Evolutionary conservation across 306 rosid genomes (phyloP), one percentile per base, ranked within the genome.

Genomic region (Cicer yamashitae): DNA sequence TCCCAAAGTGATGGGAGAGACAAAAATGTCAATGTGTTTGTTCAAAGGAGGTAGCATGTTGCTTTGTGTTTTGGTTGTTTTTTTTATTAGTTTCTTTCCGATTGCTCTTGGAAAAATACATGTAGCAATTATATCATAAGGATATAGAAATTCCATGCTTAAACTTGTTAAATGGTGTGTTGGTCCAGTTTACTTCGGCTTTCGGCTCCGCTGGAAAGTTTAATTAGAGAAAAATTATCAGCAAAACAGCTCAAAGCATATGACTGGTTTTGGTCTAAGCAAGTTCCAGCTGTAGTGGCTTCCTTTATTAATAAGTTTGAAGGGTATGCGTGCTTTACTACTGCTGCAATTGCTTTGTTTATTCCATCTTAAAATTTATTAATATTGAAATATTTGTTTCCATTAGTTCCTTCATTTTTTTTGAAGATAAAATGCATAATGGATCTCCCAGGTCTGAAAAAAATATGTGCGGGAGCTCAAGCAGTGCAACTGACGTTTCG

Each of bases 251-350:
- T 92, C n/a, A 96, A 87, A 77, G 91, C 92, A 69, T 87, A 84
- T 80, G 96, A 92, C 78, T 90, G 96, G 99, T 89, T 94, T 84
- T 94, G 91, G 91, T 88, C 91, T 61, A 89, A 92, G 86, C 96
- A 92, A 89, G 86, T 94, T 76, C 92, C 92, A 12, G 83, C 85
- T 64, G 90, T 79, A 54, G 91, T 88, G 67, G 76, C 87, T 34
- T 92, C 96, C 75, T 89, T 94, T 67, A 83, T 87, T 48, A 84
- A 87, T 75, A 88, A 81, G 86, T 77, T 94, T 79, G 96, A 90
- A 79, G 87, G 85, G 71, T 86, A 86, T 62, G 65, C 86, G 30
- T 79, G 85, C 85, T 86, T 88, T 77, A 65, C 90, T 78, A 65
- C 90, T 78, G 89, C 92, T 74, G 89, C 91, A 69, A 59, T 86